Percentiles rank a stretch among this genome's conserved stretches.
Conservation (phyloP, 371 early-diverging fungal genomes). For the Mortierella sp. region DNA sequence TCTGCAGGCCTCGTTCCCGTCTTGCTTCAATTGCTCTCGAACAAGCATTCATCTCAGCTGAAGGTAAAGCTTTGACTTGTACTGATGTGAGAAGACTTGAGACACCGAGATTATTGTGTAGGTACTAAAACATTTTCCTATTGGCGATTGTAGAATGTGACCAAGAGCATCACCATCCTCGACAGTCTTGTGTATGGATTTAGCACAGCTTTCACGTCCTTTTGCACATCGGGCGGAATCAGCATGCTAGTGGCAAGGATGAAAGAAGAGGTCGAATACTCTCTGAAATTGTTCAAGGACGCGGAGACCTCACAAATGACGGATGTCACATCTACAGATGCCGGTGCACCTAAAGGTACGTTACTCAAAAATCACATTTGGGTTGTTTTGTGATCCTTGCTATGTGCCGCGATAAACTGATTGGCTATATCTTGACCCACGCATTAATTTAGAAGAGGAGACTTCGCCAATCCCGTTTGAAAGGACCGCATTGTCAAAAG, state of each 20-base stretch:
- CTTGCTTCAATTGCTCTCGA: slow-evolving; percentile 74
- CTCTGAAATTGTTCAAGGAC: slow-evolving; percentile 56
- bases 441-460: slow-evolving; percentile 35
- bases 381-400: neutral
- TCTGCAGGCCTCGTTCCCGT: slow-evolving; percentile 91
- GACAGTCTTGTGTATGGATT: slow-evolving; percentile 88
- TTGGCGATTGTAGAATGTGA: slow-evolving; percentile 61
- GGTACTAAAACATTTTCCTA: neutral
- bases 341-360: slow-evolving; percentile 36
- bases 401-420: neutral
- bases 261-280: slow-evolving; percentile 73
- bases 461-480: slow-evolving; percentile 64
- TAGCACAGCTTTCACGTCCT: slow-evolving; percentile 80
- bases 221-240: slow-evolving; percentile 89
- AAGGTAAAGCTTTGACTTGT: slow-evolving; percentile 61
- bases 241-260: slow-evolving; percentile 81
- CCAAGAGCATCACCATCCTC: slow-evolving; percentile 81
- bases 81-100: neutral
- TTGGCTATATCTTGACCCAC: no score
- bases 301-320: slow-evolving; percentile 58
- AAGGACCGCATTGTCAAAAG: slow-evolving; percentile 78
- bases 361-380: neutral
- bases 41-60: slow-evolving; percentile 63
- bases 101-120: neutral
- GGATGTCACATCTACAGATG: slow-evolving; percentile 44